These are phyloP conservation scores for Lindgomyces ingoldianus DNA, from an alignment of 495 filamentous ascomycete species.

Conservation along the genomic window DNA sequence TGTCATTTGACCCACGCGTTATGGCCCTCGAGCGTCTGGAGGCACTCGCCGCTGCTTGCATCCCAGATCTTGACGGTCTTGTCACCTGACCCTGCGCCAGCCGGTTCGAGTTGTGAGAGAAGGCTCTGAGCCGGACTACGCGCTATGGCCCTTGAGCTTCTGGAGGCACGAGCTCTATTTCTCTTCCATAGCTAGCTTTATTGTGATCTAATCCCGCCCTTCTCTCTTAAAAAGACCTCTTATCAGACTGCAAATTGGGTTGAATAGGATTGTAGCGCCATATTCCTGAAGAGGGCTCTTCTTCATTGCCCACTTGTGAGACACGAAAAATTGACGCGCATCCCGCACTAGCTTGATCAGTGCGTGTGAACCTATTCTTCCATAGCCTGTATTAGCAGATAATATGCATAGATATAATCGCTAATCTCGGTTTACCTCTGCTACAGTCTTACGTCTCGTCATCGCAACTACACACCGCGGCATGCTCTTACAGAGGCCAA, in stretches of 20 bases:
- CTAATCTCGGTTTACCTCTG: neutral
- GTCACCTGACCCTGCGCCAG: neutral
- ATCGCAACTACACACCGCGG: neutral
- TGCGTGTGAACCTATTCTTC: neutral
- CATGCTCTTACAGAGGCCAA: slow-evolving; percentile 1
- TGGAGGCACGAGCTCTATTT: slow-evolving; percentile 3
- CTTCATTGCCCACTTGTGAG: too few relatives aligned
- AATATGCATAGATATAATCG: neutral
- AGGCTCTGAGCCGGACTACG: neutral
- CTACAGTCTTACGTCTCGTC: neutral
- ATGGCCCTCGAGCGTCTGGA: neutral
- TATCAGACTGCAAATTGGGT: too few relatives aligned
- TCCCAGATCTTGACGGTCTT: too few relatives aligned
- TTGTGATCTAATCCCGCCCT: neutral
- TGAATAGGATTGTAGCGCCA: too few relatives aligned
- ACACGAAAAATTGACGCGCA: too few relatives aligned
- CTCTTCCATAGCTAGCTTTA: neutral
- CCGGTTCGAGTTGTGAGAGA: too few relatives aligned
- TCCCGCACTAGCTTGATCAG: too few relatives aligned
- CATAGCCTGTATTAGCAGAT: neutral
- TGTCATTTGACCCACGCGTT: too few relatives aligned
- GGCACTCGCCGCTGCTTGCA: too few relatives aligned
- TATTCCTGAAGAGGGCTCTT: too few relatives aligned
- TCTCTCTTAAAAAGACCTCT: too few relatives aligned
- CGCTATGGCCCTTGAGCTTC: neutral